Base-by-base conservation (phyloP, 148 eudicot species). In the Cornus suecica region DNA sequence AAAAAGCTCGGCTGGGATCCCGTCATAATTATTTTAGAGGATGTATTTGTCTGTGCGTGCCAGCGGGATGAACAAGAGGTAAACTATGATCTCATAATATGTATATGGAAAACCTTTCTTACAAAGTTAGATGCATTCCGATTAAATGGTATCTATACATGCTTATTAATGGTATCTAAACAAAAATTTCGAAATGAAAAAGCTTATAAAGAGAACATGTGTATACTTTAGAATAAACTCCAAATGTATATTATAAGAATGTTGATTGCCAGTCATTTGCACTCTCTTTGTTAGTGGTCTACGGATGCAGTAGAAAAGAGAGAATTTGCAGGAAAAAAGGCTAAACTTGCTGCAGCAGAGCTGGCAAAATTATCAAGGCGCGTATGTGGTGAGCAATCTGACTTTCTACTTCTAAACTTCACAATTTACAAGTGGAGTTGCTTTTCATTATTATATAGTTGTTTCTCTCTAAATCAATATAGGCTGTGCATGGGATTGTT, bases 1-100 rank as follows among this genome's bases (percentile, higher is more conserved):
- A 92, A 90, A 84, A 95, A 95, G 82, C 93, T 95, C 74, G 97
- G 99, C 27, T 90, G 99, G 99, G 99, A 92, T 60, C 99, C 99
- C 69, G 85, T 95, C n/a, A 87, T 91, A 74, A 95, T 95, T 34
- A 80, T 78, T 69, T 80, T 95, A 34, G 99, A 95, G 73, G 97
- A 95, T 85, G 94, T 92, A 30, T 82, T 86, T 73, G 84, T 95
- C 78, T 91, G 83, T 80, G 91, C 92, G 48, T 89, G 90, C 71
- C 97, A 89, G 77, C 86, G 99, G 24, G 88, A 87, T 70, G 90
- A 95, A 81, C 81, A 83, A 71, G 99, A 95, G 99, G 99, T 95
- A 86, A 48, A 71, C 26, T 76, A 66, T 48, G 20, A 41, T 70
- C n/a, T 69, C 45, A 30, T 26, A 75, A 58, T 78, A 65, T 68